Percentiles rank a stretch among this genome's conserved stretches.
Conservation (phyloP, 495 filamentous ascomycete genomes). For the Aspergillus asperescens region DNA sequence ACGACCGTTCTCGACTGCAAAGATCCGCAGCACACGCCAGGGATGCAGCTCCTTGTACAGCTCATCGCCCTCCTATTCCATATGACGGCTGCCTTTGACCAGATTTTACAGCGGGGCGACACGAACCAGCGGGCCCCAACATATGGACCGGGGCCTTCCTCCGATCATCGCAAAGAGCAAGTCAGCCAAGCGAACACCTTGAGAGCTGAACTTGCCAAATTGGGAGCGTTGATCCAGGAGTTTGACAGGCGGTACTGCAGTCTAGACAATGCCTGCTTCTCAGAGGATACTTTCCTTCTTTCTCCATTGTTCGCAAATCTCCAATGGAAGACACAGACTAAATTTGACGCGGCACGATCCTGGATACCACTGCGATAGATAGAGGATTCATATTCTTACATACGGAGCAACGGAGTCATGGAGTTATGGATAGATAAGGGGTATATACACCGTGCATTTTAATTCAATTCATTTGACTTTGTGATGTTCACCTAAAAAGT, state of each 20-base stretch:
- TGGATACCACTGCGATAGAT: constrained; percentile 12
- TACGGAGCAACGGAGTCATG: no score
- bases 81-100: constrained; percentile 6
- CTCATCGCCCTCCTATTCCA: constrained; percentile 6
- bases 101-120: not conserved
- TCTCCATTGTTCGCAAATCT: constrained; percentile 6
- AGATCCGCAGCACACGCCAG: not conserved
- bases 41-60: constrained; percentile 1
- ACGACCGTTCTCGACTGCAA: constrained; percentile 3
- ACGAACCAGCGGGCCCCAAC: not conserved
- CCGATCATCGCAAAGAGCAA: constrained; percentile 6
- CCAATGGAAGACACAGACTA: constrained; percentile 8
- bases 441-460: no score
- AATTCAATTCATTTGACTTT: not conserved
- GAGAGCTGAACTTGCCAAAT: constrained; percentile 4
- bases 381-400: not conserved
- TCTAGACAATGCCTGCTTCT: not conserved
- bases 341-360: constrained; percentile 1
- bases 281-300: constrained; percentile 2
- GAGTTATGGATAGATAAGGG: no score
- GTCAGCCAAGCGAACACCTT: not conserved
- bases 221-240: constrained; percentile 3
- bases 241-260: constrained; percentile 6
- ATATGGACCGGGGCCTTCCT: not conserved
- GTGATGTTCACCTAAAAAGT: no score